Conservation (phyloP, 78 protist species). For the Dictyostelium brefeldianum region DNA sequence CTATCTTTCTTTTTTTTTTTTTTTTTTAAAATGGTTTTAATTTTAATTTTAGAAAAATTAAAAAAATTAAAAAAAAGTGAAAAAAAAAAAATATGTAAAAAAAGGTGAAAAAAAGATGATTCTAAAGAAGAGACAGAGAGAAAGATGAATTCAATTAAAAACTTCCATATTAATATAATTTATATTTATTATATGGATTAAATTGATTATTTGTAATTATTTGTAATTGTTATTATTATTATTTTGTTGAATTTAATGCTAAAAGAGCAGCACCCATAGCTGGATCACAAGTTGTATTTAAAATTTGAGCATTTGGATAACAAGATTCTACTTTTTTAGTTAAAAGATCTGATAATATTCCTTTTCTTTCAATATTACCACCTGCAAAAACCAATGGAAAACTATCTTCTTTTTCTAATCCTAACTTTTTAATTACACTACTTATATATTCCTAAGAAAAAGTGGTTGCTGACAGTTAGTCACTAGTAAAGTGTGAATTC, state of each 20-base stretch:
- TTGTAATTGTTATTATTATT: background rate
- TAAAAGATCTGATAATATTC: slow-evolving; percentile 18
- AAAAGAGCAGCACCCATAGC: slow-evolving; percentile 65
- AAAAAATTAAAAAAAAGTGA: background rate
- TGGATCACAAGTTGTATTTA: slow-evolving; percentile 13
- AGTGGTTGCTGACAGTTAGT: too few relatives aligned
- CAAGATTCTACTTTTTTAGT: background rate
- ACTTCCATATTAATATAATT: background rate
- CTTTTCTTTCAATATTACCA: slow-evolving; percentile 67
- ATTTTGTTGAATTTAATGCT: slow-evolving; percentile 23
- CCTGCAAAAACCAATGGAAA: slow-evolving; percentile 75
- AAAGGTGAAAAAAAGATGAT: background rate
- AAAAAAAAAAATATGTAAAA: background rate
- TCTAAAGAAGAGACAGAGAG: background rate
- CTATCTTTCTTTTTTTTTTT: too few relatives aligned
- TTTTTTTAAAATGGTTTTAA: too few relatives aligned
- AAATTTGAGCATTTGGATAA: slow-evolving; percentile 32
- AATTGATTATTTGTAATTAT: background rate
- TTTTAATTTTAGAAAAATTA: background rate
- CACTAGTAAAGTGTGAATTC: too few relatives aligned
- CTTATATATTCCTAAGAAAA: slow-evolving; percentile 31
- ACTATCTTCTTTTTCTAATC: slow-evolving; percentile 19
- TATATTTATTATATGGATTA: too few relatives aligned
- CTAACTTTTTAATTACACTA: slow-evolving; percentile 47
- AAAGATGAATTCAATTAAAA: background rate